phyloP scores from a whole-genome alignment of 768 basidiomycete genomes.

The Butyriboletus loyo region DNA sequence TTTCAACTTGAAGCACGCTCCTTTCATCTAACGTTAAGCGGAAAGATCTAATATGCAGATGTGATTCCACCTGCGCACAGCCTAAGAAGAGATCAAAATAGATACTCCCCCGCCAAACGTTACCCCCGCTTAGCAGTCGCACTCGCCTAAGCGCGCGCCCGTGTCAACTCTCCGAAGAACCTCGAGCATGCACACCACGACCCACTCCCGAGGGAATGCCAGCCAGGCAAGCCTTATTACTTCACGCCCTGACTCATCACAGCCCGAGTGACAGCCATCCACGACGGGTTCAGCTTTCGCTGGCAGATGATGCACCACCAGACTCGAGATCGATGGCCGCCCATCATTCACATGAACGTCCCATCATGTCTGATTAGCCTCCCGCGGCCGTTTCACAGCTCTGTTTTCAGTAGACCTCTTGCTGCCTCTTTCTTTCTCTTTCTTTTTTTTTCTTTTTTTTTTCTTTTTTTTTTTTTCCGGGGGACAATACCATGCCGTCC shows the following conservation, averaged over 20 bases:
- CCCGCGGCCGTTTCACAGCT: conserved; percentile 9
- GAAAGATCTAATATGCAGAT: conserved; percentile 35
- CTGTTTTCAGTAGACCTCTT: conserved; percentile 17
- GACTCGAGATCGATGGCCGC: conserved; percentile 15
- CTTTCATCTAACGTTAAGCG: conserved; percentile 37
- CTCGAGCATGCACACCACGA: too few relatives aligned
- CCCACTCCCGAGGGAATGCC: conserved; percentile 24
- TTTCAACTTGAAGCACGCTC: conserved; percentile 27
- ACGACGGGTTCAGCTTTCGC: conserved; percentile 6
- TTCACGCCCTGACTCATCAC: conserved; percentile 15
- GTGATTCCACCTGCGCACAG: conserved; percentile 28
- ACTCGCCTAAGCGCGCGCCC: neutral
- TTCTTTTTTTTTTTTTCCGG: neutral
- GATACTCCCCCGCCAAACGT: too few relatives aligned
- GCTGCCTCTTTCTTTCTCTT: conserved; percentile 6
- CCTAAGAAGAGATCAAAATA: conserved; percentile 16
- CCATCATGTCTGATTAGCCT: conserved; percentile 23
- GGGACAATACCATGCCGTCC: conserved; percentile 1
- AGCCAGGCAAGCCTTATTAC: conserved; percentile 21
- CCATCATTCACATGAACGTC: conserved; percentile 8
- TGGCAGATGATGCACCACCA: conserved; percentile 27
- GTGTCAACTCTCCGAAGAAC: too few relatives aligned
- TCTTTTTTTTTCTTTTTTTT: too few relatives aligned
- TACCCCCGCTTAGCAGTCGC: conserved; percentile 10
- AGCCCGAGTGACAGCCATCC: conserved; percentile 16